These are phyloP conservation scores for Malus hybrid DNA, from an alignment of 331 rosid species.

Conservation along the genomic window DNA sequence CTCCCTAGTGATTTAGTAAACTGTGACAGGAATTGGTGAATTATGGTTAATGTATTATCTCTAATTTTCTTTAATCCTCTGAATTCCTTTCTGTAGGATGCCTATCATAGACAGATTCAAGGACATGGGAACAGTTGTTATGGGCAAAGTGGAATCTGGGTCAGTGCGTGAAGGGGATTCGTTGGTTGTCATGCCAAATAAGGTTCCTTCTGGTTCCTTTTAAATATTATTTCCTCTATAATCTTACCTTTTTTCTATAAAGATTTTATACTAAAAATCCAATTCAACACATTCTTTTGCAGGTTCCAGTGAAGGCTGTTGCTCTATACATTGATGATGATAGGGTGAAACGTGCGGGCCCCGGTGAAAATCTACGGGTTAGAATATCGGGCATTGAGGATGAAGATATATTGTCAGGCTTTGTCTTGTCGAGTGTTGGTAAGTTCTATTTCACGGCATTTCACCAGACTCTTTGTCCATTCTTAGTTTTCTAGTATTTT, in stretches of 20 bases:
- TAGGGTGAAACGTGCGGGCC: constrained; percentile 70
- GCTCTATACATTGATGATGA: constrained; percentile 62
- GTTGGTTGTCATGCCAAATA: constrained; percentile 84
- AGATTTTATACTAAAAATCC: not conserved
- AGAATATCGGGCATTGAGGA: constrained; percentile 83
- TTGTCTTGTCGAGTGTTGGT: constrained; percentile 80
- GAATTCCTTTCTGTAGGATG: constrained; percentile 53
- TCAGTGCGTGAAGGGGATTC: constrained; percentile 71
- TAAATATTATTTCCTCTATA: not conserved
- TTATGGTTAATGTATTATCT: not conserved
- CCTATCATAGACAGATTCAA: constrained; percentile 86
- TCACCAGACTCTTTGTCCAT: not conserved
- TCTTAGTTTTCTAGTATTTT: not conserved
- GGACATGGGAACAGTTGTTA: constrained; percentile 92
- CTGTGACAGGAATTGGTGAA: not conserved
- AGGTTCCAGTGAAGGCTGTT: constrained; percentile 78
- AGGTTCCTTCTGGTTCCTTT: constrained; percentile 27
- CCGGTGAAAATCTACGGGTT: constrained; percentile 91
- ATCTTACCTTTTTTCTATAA: not conserved
- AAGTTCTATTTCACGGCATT: constrained; percentile 8
- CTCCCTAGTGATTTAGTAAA: not conserved
- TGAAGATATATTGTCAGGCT: constrained; percentile 73
- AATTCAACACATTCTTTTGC: constrained; percentile 9
- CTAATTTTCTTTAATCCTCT: constrained; percentile 10
- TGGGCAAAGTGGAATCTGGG: constrained; percentile 99